phyloP scores from a whole-genome alignment of 257 asterid species.

The Capsicum rhomboideum region DNA sequence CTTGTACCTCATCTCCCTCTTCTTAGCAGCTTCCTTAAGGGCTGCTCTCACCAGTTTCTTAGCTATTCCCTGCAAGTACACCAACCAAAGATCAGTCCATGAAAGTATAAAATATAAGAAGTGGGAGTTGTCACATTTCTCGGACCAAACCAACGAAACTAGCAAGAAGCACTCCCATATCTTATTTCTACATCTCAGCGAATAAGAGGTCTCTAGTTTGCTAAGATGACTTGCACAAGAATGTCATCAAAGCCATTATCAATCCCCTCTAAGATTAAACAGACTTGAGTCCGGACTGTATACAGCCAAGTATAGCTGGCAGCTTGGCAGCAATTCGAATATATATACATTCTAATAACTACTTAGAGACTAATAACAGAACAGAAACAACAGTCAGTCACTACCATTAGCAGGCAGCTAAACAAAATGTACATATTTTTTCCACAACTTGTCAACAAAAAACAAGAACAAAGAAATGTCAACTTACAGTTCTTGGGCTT shows the following conservation, averaged over 20 bases:
- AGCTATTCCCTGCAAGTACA: constrained; percentile 1
- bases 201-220: background rate
- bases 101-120: background rate
- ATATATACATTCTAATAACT: background rate
- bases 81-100: background rate
- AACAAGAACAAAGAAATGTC: background rate
- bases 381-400: background rate
- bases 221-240: background rate
- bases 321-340: background rate
- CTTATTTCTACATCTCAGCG: background rate
- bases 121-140: background rate
- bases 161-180: background rate
- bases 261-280: background rate
- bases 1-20: constrained; percentile 2
- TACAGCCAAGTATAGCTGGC: background rate
- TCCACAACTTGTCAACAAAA: background rate
- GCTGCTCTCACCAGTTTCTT: background rate
- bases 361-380: background rate
- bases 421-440: background rate
- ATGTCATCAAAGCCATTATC: background rate
- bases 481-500: constrained; percentile 21
- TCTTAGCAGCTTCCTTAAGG: background rate
- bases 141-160: background rate
- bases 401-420: background rate
- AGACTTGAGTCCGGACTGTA: background rate